Conservation (phyloP, 805 yeast species). For the Myxozyma nipponensis region DNA sequence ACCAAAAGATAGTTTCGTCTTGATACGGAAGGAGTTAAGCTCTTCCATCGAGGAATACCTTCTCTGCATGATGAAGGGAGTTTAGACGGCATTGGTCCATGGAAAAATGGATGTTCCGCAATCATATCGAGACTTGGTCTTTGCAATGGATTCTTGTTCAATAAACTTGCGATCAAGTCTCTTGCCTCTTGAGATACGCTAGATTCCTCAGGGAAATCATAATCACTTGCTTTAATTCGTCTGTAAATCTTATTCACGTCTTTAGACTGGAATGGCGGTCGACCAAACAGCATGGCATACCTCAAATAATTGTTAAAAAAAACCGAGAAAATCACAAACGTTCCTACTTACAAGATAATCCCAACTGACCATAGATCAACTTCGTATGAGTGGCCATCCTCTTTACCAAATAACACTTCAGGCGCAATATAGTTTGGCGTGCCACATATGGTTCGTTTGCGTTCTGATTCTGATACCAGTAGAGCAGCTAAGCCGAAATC, state of each 20-base stretch:
- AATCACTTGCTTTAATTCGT: constrained; percentile 71
- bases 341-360: constrained; percentile 63
- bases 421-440: constrained; percentile 99
- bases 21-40: constrained; percentile 16
- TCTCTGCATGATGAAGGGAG: constrained; percentile 61
- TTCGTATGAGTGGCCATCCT: constrained; percentile 83
- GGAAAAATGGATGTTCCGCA: constrained; percentile 80
- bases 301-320: constrained; percentile 2
- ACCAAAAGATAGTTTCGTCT: constrained; percentile 17
- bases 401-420: constrained; percentile 85
- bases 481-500: constrained; percentile 98
- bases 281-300: constrained; percentile 80
- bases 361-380: constrained; percentile 99
- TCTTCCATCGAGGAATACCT: constrained; percentile 56
- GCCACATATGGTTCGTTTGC: constrained; percentile 93
- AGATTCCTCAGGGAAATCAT: constrained; percentile 67
- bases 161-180: constrained; percentile 63
- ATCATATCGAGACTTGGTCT: constrained; percentile 82
- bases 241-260: constrained; percentile 85
- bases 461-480: constrained; percentile 63
- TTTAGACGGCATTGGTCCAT: constrained; percentile 73
- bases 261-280: constrained; percentile 96
- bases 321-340: no score
- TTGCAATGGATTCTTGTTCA: constrained; percentile 68
- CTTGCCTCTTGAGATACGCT: constrained; percentile 67